These are phyloP conservation scores for Blastocystis sp. DNA, from an alignment of 352 stramenopile genomes.

Conservation along the genomic window DNA sequence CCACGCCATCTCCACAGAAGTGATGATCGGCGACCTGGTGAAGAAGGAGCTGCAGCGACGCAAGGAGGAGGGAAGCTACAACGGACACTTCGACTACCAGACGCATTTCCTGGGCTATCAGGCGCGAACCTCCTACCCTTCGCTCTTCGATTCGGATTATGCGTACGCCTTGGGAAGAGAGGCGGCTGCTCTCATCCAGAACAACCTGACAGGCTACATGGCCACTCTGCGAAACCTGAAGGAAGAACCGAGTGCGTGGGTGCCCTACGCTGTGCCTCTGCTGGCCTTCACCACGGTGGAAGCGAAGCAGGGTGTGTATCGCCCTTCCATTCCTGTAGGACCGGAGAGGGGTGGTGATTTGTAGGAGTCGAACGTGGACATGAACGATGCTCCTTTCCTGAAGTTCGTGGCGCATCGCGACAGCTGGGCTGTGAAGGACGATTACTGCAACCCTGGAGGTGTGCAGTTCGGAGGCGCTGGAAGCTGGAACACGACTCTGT, in stretches of 20 bases:
- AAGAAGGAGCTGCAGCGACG: constrained; percentile 66
- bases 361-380: too few species aligned
- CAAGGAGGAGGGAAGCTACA: constrained; percentile 65
- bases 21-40: constrained; percentile 66
- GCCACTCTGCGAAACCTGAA: constrained; percentile 62
- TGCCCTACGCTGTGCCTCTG: constrained; percentile 60
- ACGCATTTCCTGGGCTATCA: constrained; percentile 64
- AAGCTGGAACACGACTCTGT: constrained; percentile 45
- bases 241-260: constrained; percentile 61
- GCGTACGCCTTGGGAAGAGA: constrained; percentile 64
- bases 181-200: constrained; percentile 65
- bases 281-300: constrained; percentile 60
- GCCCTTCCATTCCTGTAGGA: constrained; percentile 49
- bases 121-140: constrained; percentile 61
- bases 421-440: not conserved
- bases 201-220: constrained; percentile 64
- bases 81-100: constrained; percentile 61
- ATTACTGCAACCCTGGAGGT: not conserved
- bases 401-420: constrained; percentile 17
- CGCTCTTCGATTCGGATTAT: constrained; percentile 68
- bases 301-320: constrained; percentile 49
- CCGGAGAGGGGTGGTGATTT: too few species aligned
- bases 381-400: constrained; percentile 57
- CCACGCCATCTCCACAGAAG: constrained; percentile 67
- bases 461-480: not conserved